Base-by-base conservation (phyloP, 2,329 filamentous ascomycete genomes). In the Pyricularia pennisetigena region DNA sequence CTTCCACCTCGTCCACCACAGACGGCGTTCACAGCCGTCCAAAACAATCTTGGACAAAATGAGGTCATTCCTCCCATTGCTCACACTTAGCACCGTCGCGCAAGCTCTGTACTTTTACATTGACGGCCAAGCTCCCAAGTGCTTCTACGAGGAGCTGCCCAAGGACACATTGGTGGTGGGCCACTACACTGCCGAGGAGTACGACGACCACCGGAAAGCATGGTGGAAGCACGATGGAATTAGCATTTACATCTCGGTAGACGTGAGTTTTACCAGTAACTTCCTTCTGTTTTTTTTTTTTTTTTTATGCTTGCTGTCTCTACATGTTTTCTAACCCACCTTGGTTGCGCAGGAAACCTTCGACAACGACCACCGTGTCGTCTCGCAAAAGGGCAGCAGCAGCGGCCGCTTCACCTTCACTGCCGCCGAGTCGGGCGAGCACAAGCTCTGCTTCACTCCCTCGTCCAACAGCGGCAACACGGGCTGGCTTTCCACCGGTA, bases 121-220 rank as follows among this genome's bases (percentile, higher is more conserved):
- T 79, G 93, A 98, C 78, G 92, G 91, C 75, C 86, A 86, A 66
- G 82, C 87, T 72, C 90, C 92, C 73, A 97, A 96, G 82, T 99
- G 95, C 82, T 99, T 99, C 88, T 97, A 91, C 82, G 95, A 99
- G 82, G 94, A 98, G 80, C 86, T 99, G 69, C 94, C 95, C 72
- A 97, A 98, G 84, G 94, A 97, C 79, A 98, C 95, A 16, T 83
- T 99, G 69, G 94, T 99, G 68, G 94, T 97, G 69, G 95, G 95
- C 73, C 90, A 95, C 81, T 99, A 94, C 84, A 88, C 85, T 68
- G 92, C 93, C 66, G 90, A 95, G 79, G 91, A 96, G 78, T 95
- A 88, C 82, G 89, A 95, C 79, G 86, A 91, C 69, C 82, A 88
- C 72, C 81, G 83, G 69, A 86, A 87, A 72, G 78, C 81, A 67